These are phyloP conservation scores for Emydomyces testavorans DNA, from an alignment of 2,329 filamentous ascomycete genomes.

Conservation along the genomic window DNA sequence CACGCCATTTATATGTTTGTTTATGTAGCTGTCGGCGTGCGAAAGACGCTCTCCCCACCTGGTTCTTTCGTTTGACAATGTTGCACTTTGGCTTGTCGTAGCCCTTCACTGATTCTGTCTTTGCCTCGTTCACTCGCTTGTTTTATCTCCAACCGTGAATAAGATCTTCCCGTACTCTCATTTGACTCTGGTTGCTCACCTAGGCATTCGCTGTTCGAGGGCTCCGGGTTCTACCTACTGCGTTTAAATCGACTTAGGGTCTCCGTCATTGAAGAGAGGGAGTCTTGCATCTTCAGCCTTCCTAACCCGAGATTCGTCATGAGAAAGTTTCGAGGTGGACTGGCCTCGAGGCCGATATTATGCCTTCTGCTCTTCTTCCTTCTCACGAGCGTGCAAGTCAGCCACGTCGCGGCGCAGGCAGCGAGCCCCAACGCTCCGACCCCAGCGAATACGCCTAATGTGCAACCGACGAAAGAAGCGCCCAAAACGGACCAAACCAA, in stretches of 20 bases:
- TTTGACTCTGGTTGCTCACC: not conserved
- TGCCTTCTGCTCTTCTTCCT: constrained; percentile 11
- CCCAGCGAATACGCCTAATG: not conserved
- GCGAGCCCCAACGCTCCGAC: constrained; percentile 5
- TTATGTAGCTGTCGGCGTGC: no score
- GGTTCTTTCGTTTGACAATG: constrained; percentile 6
- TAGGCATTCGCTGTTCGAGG: not conserved
- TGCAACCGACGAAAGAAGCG: constrained; percentile 15
- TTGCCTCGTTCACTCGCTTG: not conserved
- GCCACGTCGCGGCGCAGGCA: constrained; percentile 12
- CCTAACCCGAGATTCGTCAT: constrained; percentile 1
- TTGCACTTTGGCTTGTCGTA: constrained; percentile 1
- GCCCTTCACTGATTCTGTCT: not conserved
- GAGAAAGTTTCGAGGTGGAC: constrained; percentile 12
- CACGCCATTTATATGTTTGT: not conserved
- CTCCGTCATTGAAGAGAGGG: not conserved
- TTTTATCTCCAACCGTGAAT: not conserved
- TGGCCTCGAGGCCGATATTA: constrained; percentile 11
- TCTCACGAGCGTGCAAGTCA: constrained; percentile 7
- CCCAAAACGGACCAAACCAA: constrained; percentile 16
- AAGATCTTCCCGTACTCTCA: not conserved
- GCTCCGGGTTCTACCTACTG: not conserved
- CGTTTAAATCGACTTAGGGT: not conserved
- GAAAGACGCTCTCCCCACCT: no score
- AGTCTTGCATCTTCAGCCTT: not conserved